Conservation (phyloP, 1,139 yeast species). For the Geotrichum aggregatum region DNA sequence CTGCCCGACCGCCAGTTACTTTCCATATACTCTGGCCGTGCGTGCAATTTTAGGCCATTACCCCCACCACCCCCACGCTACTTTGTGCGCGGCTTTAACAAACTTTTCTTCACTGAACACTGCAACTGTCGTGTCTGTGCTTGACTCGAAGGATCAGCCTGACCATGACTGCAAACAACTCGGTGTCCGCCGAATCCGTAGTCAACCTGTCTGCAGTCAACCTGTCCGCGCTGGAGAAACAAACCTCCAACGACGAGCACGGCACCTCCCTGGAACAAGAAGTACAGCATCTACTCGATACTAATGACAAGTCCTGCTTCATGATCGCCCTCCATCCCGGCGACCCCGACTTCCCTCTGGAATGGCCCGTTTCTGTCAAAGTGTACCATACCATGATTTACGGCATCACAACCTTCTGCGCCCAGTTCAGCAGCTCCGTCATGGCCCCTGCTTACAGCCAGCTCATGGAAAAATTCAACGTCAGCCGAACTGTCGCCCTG, state of each 20-base stretch:
- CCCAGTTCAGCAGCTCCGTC: constrained; percentile 37
- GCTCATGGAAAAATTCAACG: constrained; percentile 42
- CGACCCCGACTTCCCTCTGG: constrained; percentile 23
- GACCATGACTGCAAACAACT: too few species aligned
- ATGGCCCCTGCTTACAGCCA: constrained; percentile 8
- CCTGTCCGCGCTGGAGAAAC: too few species aligned
- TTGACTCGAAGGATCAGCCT: too few species aligned
- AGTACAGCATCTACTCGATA: background rate
- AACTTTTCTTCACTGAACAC: too few species aligned
- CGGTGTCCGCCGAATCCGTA: too few species aligned
- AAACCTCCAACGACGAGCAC: background rate
- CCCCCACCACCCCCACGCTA: too few species aligned
- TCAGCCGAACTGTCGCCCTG: constrained; percentile 55
- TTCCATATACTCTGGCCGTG: too few species aligned
- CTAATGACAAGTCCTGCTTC: background rate
- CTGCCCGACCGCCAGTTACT: too few species aligned
- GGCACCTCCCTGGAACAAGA: background rate
- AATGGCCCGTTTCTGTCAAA: constrained; percentile 39
- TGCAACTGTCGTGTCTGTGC: too few species aligned
- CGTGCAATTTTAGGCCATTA: too few species aligned
- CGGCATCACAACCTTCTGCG: constrained; percentile 44
- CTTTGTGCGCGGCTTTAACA: too few species aligned
- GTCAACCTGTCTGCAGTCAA: too few species aligned
- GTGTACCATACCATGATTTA: constrained; percentile 40
- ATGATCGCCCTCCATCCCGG: constrained; percentile 1